Conservation (phyloP, 2,329 filamentous ascomycete genomes). For the Hypoxylon sp. region DNA sequence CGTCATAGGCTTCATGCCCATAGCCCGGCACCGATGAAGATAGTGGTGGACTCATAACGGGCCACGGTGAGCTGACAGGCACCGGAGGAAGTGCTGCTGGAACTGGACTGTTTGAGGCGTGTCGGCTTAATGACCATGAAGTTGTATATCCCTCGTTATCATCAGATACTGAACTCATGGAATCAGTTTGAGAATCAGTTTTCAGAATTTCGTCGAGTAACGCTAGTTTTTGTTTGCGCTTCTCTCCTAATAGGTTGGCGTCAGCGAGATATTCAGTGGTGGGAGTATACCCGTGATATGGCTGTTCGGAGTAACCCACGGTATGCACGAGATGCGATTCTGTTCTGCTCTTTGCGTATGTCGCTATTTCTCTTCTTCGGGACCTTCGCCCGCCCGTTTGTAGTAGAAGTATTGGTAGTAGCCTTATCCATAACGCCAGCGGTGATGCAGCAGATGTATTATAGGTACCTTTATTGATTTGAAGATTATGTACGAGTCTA, state of each 20-base stretch:
- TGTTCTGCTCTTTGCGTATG: conserved; percentile 51
- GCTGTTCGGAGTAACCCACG: conserved; percentile 48
- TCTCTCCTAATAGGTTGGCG: conserved; percentile 54
- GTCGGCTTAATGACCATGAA: conserved; percentile 40
- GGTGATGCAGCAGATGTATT: conserved; percentile 24
- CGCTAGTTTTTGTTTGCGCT: conserved; percentile 59
- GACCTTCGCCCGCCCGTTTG: conserved; percentile 36
- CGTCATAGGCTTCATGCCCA: conserved; percentile 42
- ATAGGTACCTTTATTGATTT: conserved; percentile 7
- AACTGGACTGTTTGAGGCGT: conserved; percentile 47
- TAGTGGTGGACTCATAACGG: conserved; percentile 40
- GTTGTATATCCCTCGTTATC: conserved; percentile 46
- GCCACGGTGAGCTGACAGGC: conserved; percentile 36
- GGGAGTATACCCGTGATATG: conserved; percentile 1
- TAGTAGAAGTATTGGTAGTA: conserved; percentile 32
- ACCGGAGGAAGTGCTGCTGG: conserved; percentile 36
- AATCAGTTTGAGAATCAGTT: conserved; percentile 49
- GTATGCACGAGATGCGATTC: conserved; percentile 51
- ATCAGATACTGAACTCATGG: conserved; percentile 51
- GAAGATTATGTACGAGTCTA: conserved; percentile 22
- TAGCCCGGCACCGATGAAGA: conserved; percentile 40
- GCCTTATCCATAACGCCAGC: conserved; percentile 44
- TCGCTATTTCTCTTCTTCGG: conserved; percentile 50
- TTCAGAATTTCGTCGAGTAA: conserved; percentile 57
- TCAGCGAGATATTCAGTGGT: conserved; percentile 34